Conservation (phyloP, 225 moss, liverwort and hornwort species). For the Thuidium tamariscinum region DNA sequence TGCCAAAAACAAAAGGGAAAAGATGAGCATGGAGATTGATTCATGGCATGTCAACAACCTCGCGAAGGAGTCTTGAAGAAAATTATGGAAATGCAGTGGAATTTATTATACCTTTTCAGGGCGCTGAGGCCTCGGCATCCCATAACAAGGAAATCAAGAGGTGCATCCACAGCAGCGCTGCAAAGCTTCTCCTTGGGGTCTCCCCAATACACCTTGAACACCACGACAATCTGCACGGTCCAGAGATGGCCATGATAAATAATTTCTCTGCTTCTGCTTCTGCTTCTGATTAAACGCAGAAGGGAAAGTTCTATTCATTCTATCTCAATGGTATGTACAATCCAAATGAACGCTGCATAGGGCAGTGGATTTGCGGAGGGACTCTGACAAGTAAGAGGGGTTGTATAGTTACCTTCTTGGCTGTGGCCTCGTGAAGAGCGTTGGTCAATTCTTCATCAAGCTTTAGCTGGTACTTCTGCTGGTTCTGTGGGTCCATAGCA, state of each 20-base stretch:
- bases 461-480: conserved; percentile 29
- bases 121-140: conserved; percentile 66
- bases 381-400: not conserved
- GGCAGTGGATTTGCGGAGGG: not conserved
- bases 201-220: conserved; percentile 69
- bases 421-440: conserved; percentile 2
- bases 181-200: conserved; percentile 54
- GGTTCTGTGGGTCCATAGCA: conserved; percentile 7
- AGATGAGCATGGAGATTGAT: not conserved
- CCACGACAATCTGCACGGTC: conserved; percentile 41
- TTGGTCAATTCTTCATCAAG: conserved; percentile 17
- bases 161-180: conserved; percentile 47
- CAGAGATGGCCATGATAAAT: not conserved
- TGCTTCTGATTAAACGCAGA: not conserved
- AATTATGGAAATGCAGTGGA: not conserved
- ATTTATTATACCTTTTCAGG: conserved; percentile 20
- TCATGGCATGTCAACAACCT: not conserved
- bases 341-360: not conserved
- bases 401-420: conserved; percentile 19
- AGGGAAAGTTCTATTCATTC: not conserved
- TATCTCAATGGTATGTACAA: not conserved
- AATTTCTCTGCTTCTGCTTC: not conserved
- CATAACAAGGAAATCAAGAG: conserved; percentile 59
- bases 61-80: not conserved
- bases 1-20: not conserved